These are phyloP conservation scores for Fraxinus quadrangulata DNA, from an alignment of 257 asterid species.

Conservation along the genomic window DNA sequence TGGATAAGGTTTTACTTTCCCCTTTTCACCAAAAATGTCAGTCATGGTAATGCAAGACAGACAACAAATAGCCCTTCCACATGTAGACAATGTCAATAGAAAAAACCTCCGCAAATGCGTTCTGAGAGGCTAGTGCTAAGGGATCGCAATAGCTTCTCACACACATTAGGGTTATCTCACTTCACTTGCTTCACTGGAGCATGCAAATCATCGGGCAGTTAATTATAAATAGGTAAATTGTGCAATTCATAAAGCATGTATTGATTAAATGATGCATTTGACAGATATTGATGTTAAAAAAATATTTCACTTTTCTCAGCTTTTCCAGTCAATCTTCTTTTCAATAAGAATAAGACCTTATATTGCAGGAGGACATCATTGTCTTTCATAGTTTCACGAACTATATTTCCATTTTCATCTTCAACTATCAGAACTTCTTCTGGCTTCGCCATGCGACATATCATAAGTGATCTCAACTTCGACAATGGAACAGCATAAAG, in stretches of 20 bases:
- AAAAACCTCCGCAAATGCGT: background rate
- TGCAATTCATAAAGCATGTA: background rate
- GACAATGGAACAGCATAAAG: slow-evolving; percentile 92
- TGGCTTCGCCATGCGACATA: slow-evolving; percentile 99
- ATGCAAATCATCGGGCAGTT: background rate
- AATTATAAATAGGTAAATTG: background rate
- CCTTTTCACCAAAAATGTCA: background rate
- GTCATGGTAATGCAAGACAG: background rate
- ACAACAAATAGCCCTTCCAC: background rate
- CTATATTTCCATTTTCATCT: slow-evolving; percentile 98
- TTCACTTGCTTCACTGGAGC: background rate
- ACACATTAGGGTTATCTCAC: background rate
- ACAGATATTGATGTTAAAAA: background rate
- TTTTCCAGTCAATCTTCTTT: background rate
- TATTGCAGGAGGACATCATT: slow-evolving; percentile 96
- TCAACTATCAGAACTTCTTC: slow-evolving; percentile 98
- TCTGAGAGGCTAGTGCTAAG: background rate
- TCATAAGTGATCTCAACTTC: slow-evolving; percentile 86
- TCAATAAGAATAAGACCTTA: slow-evolving; percentile 49
- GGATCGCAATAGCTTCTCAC: background rate
- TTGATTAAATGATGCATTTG: too few species aligned
- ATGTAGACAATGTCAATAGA: background rate
- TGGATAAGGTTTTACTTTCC: background rate
- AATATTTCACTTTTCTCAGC: background rate
- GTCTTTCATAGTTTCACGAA: slow-evolving; percentile 98